These are phyloP conservation scores for Stygiomarasmius scandens DNA, from an alignment of 1,284 basidiomycete genomes.

Conservation along the genomic window DNA sequence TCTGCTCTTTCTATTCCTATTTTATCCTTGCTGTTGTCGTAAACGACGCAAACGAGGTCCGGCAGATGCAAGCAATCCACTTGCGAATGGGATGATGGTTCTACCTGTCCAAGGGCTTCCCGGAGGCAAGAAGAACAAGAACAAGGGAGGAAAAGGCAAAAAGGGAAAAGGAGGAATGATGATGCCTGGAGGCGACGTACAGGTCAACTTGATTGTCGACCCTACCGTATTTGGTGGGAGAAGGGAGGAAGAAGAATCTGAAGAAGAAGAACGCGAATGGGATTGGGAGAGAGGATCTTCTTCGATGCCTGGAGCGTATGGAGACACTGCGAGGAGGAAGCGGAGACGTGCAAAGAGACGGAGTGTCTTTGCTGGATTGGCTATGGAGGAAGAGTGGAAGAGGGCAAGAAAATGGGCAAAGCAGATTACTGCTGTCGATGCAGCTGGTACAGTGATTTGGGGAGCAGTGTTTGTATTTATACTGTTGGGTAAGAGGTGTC, in stretches of 20 bases:
- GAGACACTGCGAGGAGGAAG: conserved; percentile 16
- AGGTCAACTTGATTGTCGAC: conserved; percentile 74
- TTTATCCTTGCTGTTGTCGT: conserved; percentile 58
- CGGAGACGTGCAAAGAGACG: conserved; percentile 36
- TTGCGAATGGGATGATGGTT: conserved; percentile 62
- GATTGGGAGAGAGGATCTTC: conserved; percentile 21
- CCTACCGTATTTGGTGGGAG: conserved; percentile 54
- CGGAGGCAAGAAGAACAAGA: conserved; percentile 39
- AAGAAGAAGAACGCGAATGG: conserved; percentile 38
- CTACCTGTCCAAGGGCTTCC: conserved; percentile 57
- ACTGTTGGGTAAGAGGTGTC: conserved; percentile 62
- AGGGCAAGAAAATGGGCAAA: conserved; percentile 54
- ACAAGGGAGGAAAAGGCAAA: conserved; percentile 33
- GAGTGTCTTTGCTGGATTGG: conserved; percentile 60
- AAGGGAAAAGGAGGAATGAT: conserved; percentile 36
- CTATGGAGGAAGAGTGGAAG: conserved; percentile 67
- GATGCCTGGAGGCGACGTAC: conserved; percentile 46
- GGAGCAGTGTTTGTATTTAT: conserved; percentile 61
- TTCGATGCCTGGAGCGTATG: conserved; percentile 29
- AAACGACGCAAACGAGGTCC: conserved; percentile 30
- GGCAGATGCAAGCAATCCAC: conserved; percentile 27
- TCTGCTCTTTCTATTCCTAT: conserved; percentile 55
- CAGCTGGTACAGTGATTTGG: conserved; percentile 55
- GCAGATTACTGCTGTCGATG: conserved; percentile 54
- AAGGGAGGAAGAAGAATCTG: conserved; percentile 33